Evolutionary conservation across 768 basidiomycete genomes (phyloP).

Genomic region (Neoboletus brunneissimus): DNA sequence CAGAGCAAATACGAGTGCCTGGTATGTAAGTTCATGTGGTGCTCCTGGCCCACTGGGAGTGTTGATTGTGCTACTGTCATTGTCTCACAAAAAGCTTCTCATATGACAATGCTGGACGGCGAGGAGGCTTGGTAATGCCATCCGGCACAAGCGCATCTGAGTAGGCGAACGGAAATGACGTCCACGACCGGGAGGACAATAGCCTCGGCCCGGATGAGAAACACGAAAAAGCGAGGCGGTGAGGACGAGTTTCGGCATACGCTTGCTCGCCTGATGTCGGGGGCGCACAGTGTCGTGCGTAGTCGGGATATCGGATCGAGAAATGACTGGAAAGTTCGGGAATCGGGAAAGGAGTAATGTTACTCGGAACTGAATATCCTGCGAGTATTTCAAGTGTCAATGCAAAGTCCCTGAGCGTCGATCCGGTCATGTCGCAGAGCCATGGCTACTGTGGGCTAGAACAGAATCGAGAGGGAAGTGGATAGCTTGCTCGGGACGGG

Average conservation of each 20-base stretch:
- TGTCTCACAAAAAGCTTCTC: neutral
- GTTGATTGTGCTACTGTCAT: slow-evolving; percentile 13
- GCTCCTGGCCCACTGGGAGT: too few relatives aligned
- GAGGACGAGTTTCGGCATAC: neutral
- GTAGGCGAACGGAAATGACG: slow-evolving; percentile 19
- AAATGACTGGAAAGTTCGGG: neutral
- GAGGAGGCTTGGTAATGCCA: slow-evolving; percentile 1
- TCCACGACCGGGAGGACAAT: neutral
- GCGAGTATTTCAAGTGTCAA: slow-evolving; percentile 1
- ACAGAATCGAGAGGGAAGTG: neutral
- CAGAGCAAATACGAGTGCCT: neutral
- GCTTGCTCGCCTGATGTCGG: slow-evolving; percentile 3
- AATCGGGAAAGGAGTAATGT: neutral
- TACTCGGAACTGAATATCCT: neutral
- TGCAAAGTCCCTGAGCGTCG: slow-evolving; percentile 6
- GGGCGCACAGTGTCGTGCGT: neutral
- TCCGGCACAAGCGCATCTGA: slow-evolving; percentile 9
- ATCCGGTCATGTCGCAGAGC: slow-evolving; percentile 27
- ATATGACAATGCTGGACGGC: neutral
- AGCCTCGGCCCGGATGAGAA: neutral
- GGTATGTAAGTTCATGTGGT: slow-evolving; percentile 6
- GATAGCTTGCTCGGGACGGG: slow-evolving; percentile 2
- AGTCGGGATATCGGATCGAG: slow-evolving; percentile 2
- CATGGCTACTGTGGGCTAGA: neutral
- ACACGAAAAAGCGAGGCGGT: slow-evolving; percentile 1